Evolutionary conservation across 1,139 yeast species (phyloP).

Genomic region (Blastobotrys apis): DNA sequence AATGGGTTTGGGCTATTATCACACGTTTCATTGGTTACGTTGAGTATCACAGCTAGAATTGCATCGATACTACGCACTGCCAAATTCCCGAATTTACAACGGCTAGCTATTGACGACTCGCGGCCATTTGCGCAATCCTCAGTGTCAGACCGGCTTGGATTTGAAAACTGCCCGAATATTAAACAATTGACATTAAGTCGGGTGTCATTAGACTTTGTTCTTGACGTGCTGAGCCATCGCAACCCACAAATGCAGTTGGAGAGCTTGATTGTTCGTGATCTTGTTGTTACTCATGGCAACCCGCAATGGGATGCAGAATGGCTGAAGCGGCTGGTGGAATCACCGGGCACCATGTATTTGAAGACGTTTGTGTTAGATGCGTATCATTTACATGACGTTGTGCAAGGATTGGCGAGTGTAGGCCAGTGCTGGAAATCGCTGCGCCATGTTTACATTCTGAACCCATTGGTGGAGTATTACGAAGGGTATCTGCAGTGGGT

Average conservation of each 20-base stretch:
- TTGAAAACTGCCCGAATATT: background rate
- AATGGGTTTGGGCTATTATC: background rate
- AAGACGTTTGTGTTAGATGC: background rate
- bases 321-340: background rate
- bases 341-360: background rate
- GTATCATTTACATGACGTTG: conserved; percentile 1
- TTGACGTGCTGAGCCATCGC: background rate
- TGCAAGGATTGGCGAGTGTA: background rate
- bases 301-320: background rate
- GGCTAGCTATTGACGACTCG: conserved; percentile 2
- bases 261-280: background rate
- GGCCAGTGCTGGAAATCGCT: background rate
- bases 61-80: background rate
- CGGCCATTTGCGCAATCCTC: background rate
- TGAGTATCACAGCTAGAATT: background rate
- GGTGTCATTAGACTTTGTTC: background rate
- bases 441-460: background rate
- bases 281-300: background rate
- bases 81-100: background rate
- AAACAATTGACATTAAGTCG: background rate
- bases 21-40: background rate
- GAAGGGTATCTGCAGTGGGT: conserved; percentile 1
- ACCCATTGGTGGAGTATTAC: conserved; percentile 5
- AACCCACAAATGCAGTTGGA: background rate
- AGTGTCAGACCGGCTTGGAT: background rate